These are phyloP conservation scores for Pseudogymnoascus sp. DNA, from an alignment of 2,329 filamentous ascomycete genomes.

Conservation along the genomic window DNA sequence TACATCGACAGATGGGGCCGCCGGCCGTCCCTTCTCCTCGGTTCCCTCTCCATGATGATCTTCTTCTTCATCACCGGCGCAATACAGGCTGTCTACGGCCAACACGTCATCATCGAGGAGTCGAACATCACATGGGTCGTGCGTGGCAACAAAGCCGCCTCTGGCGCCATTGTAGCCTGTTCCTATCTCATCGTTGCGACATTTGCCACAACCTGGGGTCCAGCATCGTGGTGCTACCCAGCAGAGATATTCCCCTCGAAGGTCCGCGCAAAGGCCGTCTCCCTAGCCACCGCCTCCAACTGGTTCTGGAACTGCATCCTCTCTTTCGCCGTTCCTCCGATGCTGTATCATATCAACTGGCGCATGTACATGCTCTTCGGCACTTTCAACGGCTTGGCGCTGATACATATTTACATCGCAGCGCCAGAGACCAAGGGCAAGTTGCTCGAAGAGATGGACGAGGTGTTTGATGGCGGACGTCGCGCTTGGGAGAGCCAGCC, in stretches of 20 bases:
- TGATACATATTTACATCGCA: conserved; percentile 59
- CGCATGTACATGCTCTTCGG: conserved; percentile 70
- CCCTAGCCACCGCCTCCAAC: conserved; percentile 66
- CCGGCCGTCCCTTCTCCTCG: conserved; percentile 56
- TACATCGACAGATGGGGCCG: conserved; percentile 72
- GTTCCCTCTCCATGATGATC: conserved; percentile 55
- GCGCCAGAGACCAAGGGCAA: conserved; percentile 65
- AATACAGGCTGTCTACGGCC: conserved; percentile 54
- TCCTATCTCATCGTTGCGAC: conserved; percentile 67
- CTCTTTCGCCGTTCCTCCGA: conserved; percentile 44
- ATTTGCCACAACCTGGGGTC: conserved; percentile 56
- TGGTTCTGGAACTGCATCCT: conserved; percentile 68
- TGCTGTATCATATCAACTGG: conserved; percentile 50
- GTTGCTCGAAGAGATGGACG: conserved; percentile 70
- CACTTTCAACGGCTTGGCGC: conserved; percentile 61
- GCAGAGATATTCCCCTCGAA: conserved; percentile 64
- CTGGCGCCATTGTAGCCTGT: conserved; percentile 59
- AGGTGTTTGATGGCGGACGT: conserved; percentile 57
- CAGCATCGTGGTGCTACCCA: conserved; percentile 46
- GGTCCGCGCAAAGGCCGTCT: conserved; percentile 66
- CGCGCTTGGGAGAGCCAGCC: conserved; percentile 49
- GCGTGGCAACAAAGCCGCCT: conserved; percentile 42
- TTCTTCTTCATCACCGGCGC: conserved; percentile 58
- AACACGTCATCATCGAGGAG: conserved; percentile 37
- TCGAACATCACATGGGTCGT: conserved; percentile 51